Conservation (phyloP, 345 rosid genomes). For the Ceriops zippeliana region DNA sequence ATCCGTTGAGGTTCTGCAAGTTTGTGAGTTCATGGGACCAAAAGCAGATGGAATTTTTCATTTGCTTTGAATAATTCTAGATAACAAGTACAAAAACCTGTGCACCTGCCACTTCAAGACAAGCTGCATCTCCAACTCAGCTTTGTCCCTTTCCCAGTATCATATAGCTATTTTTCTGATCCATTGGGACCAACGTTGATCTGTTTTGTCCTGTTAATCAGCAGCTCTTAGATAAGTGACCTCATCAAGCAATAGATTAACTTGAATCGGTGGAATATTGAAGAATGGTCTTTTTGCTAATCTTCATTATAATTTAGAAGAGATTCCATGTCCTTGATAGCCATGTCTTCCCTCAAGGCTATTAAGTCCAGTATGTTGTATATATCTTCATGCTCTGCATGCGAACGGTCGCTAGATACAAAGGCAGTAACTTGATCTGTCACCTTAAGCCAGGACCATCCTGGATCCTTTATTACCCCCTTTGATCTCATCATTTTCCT, state of each 20-base stretch:
- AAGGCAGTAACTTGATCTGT: slow-evolving; percentile 50
- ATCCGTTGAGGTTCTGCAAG: too few relatives aligned
- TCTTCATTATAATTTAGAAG: slow-evolving; percentile 25
- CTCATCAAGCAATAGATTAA: too few relatives aligned
- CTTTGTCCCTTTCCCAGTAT: neutral
- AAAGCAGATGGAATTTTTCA: too few relatives aligned
- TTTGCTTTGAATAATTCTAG: too few relatives aligned
- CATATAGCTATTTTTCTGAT: neutral
- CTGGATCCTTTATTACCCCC: slow-evolving; percentile 80
- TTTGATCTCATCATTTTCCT: slow-evolving; percentile 66
- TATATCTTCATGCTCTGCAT: slow-evolving; percentile 53
- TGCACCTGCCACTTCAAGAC: neutral
- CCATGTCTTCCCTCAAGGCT: slow-evolving; percentile 30
- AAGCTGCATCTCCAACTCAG: neutral
- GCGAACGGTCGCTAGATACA: slow-evolving; percentile 60
- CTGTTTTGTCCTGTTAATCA: neutral
- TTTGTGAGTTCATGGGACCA: too few relatives aligned
- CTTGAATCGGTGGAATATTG: neutral
- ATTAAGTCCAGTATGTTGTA: slow-evolving; percentile 47
- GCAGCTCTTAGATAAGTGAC: neutral
- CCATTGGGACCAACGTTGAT: neutral
- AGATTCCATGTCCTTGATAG: slow-evolving; percentile 23
- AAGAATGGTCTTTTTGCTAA: neutral
- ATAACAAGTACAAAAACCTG: too few relatives aligned
- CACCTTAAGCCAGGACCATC: slow-evolving; percentile 78